Percentiles rank a stretch among this genome's conserved stretches.
Evolutionary conservation across 257 asterid genomes (phyloP).

Genomic region (Solanum chiquidenum): DNA sequence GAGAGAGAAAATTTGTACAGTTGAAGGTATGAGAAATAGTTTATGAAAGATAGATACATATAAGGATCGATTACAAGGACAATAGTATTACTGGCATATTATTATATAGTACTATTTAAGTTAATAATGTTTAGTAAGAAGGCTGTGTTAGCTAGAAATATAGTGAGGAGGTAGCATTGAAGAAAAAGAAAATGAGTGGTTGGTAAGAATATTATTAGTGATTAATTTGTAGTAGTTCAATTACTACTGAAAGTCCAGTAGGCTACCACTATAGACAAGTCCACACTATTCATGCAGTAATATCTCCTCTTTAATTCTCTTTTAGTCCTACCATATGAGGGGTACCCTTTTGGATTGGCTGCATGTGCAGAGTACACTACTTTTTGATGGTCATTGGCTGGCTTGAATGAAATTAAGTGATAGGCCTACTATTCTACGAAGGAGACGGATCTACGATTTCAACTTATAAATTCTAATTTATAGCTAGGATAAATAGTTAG

Average conservation of each 20-base stretch:
- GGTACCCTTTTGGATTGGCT: not conserved
- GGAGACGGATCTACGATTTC: not conserved
- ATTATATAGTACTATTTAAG: not conserved
- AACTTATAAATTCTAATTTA: not conserved
- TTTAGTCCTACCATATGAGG: not conserved
- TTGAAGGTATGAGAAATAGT: not conserved
- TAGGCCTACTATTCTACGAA: too few relatives aligned
- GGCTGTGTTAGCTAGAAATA: not conserved
- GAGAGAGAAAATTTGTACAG: not conserved
- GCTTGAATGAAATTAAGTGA: not conserved
- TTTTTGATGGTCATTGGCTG: not conserved
- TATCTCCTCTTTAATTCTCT: not conserved
- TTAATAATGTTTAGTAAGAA: not conserved
- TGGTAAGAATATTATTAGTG: not conserved
- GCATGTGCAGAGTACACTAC: slow-evolving; percentile 11
- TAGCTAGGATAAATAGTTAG: too few relatives aligned
- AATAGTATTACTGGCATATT: not conserved
- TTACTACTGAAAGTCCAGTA: not conserved
- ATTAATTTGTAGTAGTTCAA: not conserved
- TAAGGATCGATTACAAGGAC: not conserved
- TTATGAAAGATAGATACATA: not conserved
- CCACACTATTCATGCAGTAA: not conserved
- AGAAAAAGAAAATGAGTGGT: not conserved
- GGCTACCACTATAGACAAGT: not conserved
- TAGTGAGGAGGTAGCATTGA: not conserved